Conservation (phyloP, 768 basidiomycete genomes). For the Lenzites betulinus region DNA sequence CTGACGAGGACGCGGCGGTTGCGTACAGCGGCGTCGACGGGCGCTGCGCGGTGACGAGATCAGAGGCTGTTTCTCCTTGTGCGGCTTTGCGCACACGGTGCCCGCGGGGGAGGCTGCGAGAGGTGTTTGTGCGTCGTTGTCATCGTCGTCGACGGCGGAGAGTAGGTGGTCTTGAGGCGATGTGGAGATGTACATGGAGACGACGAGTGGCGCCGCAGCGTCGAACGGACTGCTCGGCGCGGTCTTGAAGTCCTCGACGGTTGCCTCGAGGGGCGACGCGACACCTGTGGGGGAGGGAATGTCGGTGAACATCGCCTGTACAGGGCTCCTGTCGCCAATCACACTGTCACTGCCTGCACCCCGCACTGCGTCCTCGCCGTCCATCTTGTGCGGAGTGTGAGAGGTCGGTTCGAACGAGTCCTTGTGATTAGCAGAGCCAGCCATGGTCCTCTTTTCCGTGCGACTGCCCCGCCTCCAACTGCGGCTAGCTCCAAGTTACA, state of each 20-base stretch:
- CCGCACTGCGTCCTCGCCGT: not conserved
- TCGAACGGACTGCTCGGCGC: constrained; percentile 2
- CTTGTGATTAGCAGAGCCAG: too few species aligned
- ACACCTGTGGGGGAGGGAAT: not conserved
- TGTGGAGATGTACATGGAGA: not conserved
- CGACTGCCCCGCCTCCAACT: too few species aligned
- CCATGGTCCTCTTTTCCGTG: too few species aligned
- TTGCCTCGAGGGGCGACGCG: not conserved
- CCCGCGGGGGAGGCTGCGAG: constrained; percentile 5
- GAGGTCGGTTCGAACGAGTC: too few species aligned
- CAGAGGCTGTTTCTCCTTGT: constrained; percentile 23
- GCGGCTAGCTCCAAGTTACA: too few species aligned
- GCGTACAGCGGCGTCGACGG: not conserved
- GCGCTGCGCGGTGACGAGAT: constrained; percentile 16
- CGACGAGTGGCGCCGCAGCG: not conserved
- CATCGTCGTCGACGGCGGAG: not conserved
- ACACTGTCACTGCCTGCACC: constrained; percentile 9
- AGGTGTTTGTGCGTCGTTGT: not conserved
- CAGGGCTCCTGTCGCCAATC: constrained; percentile 3
- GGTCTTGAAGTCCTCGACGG: constrained; percentile 9
- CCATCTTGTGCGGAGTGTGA: too few species aligned
- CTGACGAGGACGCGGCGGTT: constrained; percentile 19
- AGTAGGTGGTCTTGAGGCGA: not conserved
- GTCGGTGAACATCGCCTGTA: constrained; percentile 6
- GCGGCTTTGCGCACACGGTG: constrained; percentile 7